These are phyloP conservation scores for Ustilago shanxiensis DNA, from an alignment of 1,284 basidiomycete genomes.

Conservation along the genomic window DNA sequence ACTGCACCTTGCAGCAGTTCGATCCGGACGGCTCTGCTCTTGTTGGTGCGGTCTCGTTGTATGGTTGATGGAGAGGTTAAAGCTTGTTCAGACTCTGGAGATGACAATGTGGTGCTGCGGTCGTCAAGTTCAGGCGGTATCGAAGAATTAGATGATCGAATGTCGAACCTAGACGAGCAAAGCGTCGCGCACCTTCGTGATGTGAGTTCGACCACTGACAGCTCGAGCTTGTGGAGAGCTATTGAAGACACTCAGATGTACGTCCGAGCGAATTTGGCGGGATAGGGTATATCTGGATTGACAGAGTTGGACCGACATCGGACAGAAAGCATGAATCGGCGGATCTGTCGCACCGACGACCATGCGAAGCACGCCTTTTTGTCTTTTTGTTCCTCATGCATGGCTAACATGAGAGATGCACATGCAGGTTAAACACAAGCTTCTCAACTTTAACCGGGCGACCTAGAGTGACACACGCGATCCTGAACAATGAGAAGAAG, in stretches of 20 bases:
- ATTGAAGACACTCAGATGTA: neutral
- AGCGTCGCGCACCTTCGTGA: too few relatives aligned
- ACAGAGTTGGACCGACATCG: neutral
- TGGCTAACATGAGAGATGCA: slow-evolving; percentile 1
- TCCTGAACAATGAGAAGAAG: neutral
- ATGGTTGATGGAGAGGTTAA: too few relatives aligned
- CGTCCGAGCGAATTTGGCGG: slow-evolving; percentile 3
- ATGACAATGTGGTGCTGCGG: too few relatives aligned
- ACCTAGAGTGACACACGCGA: neutral
- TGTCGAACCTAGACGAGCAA: too few relatives aligned
- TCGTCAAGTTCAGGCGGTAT: too few relatives aligned
- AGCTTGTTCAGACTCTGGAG: too few relatives aligned
- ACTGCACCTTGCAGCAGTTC: too few relatives aligned
- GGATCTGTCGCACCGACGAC: neutral
- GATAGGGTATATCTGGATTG: neutral
- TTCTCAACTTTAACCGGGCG: neutral
- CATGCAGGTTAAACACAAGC: neutral
- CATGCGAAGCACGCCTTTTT: neutral
- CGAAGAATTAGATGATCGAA: too few relatives aligned
- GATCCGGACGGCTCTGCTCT: neutral
- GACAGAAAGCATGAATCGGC: slow-evolving; percentile 1
- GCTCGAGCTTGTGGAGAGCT: too few relatives aligned
- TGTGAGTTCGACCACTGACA: too few relatives aligned
- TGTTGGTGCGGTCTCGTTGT: neutral
- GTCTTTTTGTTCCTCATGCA: neutral